Percentiles rank a stretch among this genome's conserved stretches.
Conservation (phyloP, 441 rosid species). For the Lepidium campestre region DNA sequence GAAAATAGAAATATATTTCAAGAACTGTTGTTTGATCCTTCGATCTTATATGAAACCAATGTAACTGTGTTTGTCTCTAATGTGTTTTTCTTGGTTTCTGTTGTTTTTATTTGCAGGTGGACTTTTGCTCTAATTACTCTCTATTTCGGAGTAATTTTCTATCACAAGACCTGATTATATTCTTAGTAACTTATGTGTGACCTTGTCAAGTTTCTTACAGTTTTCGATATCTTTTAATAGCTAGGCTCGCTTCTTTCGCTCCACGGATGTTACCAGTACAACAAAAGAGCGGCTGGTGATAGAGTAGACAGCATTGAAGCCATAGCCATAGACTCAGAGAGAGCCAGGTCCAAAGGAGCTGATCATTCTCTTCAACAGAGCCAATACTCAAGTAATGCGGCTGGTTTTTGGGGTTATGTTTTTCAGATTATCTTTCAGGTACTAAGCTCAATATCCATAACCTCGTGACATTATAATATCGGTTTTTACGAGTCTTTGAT, state of each 20-base stretch:
- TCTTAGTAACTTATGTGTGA: not conserved
- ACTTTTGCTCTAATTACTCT: conserved; percentile 64
- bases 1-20: no score
- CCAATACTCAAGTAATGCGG: conserved; percentile 40
- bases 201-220: conserved; percentile 9
- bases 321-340: conserved; percentile 52
- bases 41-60: conserved; percentile 31
- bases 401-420: conserved; percentile 51
- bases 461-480: not conserved
- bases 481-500: not conserved
- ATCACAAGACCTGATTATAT: not conserved
- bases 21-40: not conserved
- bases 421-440: conserved; percentile 95
- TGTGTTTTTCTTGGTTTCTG: conserved; percentile 7
- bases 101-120: conserved; percentile 59
- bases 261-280: conserved; percentile 67
- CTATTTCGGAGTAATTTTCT: conserved; percentile 71
- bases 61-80: not conserved
- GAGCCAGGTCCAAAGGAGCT: conserved; percentile 44
- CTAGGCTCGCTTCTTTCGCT: conserved; percentile 75
- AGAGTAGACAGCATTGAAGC: conserved; percentile 63
- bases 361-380: conserved; percentile 12
- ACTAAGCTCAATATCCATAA: not conserved
- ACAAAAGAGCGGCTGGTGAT: conserved; percentile 59
- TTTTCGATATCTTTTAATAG: conserved; percentile 28